phyloP scores from a whole-genome alignment of 2,329 filamentous ascomycete genomes.

The Cladophialophora psammophila region DNA sequence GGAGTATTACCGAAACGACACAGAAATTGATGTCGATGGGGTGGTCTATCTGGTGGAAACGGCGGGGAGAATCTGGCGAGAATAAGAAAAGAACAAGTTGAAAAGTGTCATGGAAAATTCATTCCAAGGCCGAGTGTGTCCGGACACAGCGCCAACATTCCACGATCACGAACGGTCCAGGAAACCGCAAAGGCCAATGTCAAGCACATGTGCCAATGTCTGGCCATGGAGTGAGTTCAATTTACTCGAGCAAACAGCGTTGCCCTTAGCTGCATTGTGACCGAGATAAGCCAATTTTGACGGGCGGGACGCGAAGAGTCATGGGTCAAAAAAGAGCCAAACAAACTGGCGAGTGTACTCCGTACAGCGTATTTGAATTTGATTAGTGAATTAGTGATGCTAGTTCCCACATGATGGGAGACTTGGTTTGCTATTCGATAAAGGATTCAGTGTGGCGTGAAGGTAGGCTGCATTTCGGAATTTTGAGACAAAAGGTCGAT shows the following conservation, averaged over 20 bases:
- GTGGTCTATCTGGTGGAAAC: slow-evolving; percentile 79
- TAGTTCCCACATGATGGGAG: slow-evolving; percentile 79
- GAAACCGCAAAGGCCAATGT: slow-evolving; percentile 71
- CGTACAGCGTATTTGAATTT: slow-evolving; percentile 72
- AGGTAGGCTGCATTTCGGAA: not conserved
- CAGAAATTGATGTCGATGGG: slow-evolving; percentile 75
- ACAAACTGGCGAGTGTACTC: slow-evolving; percentile 66
- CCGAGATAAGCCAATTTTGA: slow-evolving; percentile 70
- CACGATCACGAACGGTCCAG: slow-evolving; percentile 78
- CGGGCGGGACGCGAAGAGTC: slow-evolving; percentile 68
- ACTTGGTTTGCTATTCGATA: slow-evolving; percentile 76
- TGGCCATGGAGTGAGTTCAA: slow-evolving; percentile 73
- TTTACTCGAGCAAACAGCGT: slow-evolving; percentile 73
- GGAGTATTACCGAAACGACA: slow-evolving; percentile 71
- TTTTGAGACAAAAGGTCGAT: not conserved
- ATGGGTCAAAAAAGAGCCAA: slow-evolving; percentile 77
- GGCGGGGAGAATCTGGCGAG: slow-evolving; percentile 72
- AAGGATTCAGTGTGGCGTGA: slow-evolving; percentile 69
- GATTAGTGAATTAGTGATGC: slow-evolving; percentile 83
- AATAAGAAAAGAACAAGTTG: slow-evolving; percentile 72
- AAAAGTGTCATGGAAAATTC: slow-evolving; percentile 72
- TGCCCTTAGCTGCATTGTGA: slow-evolving; percentile 73
- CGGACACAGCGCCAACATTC: slow-evolving; percentile 78
- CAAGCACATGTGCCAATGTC: slow-evolving; percentile 67
- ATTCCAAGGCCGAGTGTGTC: slow-evolving; percentile 81